Base-by-base conservation (phyloP, 352 stramenopile species). In the Phytophthora meadii region DNA sequence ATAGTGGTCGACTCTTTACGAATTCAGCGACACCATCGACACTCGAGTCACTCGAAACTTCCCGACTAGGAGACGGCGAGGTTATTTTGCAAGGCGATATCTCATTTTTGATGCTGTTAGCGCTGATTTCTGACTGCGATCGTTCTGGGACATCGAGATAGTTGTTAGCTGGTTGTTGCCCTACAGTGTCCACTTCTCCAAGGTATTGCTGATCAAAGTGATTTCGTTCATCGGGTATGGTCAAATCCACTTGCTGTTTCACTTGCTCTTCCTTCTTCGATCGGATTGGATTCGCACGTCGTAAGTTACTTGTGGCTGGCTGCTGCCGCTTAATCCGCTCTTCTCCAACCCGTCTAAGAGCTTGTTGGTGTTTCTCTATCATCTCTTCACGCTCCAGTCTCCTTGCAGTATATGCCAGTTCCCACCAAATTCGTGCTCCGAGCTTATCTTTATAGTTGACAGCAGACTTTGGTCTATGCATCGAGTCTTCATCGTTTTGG, bases 381-480 rank as follows among this genome's bases (percentile, higher is more conserved):
- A 61, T 48, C 48, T 76, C 57, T 54, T 80, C 51, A 19, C 58
- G 52, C 44, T 78, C 57, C 9, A 89, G 55, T 27, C 44, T 59
- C n/a, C 60, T 52, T 6, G 78, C 78, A 0, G 65, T 76, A 52
- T 89, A 90, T 27, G 89, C 77, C 0, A 93, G 66, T 42, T 89
- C 77, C 77, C 77, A 93, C 84, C 82, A 93, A 15, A 88, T 59
- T 40, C 70, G 77, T 27, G 75, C 70, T 14, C 82, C 82, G 0
- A 93, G 66, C 34, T 93, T 91, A 28, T 76, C 57, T 40, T 64
- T 72, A 49, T 73, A 72, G 49, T 70, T 70, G 24, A 63, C 39
- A 27, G 45, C 49, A 3, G 15, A 7, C 51, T 69, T 39, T 49
- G 49, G 19, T n/a, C 17, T 39, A 12, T 14, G 30, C 30, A 6